Conservation (phyloP, 208 protist species). For the Vickermania ingenoplastis region DNA sequence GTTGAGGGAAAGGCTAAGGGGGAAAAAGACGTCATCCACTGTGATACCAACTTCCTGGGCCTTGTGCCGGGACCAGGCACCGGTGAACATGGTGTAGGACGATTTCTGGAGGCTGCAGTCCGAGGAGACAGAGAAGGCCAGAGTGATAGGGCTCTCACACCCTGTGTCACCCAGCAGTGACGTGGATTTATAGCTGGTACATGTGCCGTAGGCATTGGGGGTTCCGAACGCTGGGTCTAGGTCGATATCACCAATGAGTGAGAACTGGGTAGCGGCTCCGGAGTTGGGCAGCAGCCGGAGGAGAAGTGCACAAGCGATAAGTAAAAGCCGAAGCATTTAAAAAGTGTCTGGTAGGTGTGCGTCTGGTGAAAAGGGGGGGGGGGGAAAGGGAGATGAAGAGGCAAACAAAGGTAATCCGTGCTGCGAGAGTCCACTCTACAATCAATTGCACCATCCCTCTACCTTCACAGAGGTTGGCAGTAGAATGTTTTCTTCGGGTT, state of each 20-base stretch:
- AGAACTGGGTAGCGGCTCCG: slow-evolving; percentile 5
- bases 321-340: slow-evolving; percentile 1
- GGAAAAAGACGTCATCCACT: slow-evolving; percentile 9
- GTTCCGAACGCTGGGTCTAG: slow-evolving; percentile 23
- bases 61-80: slow-evolving; percentile 26
- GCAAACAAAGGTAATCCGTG: too few relatives aligned
- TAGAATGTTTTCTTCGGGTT: too few relatives aligned
- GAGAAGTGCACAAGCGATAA: slow-evolving; percentile 3
- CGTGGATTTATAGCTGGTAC: background rate
- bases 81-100: slow-evolving; percentile 14
- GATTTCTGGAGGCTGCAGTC: slow-evolving; percentile 11
- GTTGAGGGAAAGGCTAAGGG: slow-evolving; percentile 11
- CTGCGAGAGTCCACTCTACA: too few relatives aligned
- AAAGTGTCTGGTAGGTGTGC: too few relatives aligned
- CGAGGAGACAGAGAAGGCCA: slow-evolving; percentile 10
- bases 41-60: slow-evolving; percentile 3
- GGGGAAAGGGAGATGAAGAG: too few relatives aligned
- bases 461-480: too few relatives aligned
- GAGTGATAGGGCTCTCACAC: slow-evolving; percentile 20
- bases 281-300: background rate
- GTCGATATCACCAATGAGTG: slow-evolving; percentile 22
- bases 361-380: too few relatives aligned
- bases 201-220: slow-evolving; percentile 10
- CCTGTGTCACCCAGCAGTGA: slow-evolving; percentile 8
- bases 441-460: too few relatives aligned